These are phyloP conservation scores for Berberis vulgaris DNA, from an alignment of 164 flowering plant genomes.

Conservation along the genomic window DNA sequence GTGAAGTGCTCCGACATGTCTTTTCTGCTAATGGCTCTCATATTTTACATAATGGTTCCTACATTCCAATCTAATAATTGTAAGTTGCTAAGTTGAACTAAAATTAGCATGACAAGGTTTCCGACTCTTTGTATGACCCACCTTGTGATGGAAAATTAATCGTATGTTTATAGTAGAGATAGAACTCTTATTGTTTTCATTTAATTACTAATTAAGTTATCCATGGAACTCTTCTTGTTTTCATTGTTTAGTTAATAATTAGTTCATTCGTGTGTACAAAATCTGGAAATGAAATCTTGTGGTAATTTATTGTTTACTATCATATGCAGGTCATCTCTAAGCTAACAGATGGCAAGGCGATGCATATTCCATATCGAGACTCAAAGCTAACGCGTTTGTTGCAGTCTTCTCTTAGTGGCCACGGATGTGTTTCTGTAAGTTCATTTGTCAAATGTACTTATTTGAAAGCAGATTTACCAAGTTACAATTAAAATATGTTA, in stretches of 20 bases:
- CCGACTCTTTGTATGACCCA: no score
- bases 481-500: no score
- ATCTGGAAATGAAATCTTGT: background rate
- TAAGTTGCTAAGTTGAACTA: no score
- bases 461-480: no score
- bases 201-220: background rate
- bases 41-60: no score
- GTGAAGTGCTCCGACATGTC: no score
- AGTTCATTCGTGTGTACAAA: background rate
- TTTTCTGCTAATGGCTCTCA: no score
- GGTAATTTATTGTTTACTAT: background rate
- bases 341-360: conserved; percentile 62
- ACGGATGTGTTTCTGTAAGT: conserved; percentile 77
- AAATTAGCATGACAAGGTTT: no score
- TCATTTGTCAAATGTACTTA: background rate
- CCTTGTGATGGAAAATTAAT: no score
- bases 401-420: conserved; percentile 83
- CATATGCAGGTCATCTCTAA: conserved; percentile 64
- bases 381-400: conserved; percentile 78
- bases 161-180: background rate
- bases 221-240: background rate
- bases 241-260: no score
- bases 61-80: no score
- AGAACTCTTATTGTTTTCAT: background rate
- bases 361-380: conserved; percentile 82